Percentiles rank a stretch among this genome's conserved stretches.
Conservation (phyloP, 352 stramenopile genomes). For the Globisporangium viniferum region DNA sequence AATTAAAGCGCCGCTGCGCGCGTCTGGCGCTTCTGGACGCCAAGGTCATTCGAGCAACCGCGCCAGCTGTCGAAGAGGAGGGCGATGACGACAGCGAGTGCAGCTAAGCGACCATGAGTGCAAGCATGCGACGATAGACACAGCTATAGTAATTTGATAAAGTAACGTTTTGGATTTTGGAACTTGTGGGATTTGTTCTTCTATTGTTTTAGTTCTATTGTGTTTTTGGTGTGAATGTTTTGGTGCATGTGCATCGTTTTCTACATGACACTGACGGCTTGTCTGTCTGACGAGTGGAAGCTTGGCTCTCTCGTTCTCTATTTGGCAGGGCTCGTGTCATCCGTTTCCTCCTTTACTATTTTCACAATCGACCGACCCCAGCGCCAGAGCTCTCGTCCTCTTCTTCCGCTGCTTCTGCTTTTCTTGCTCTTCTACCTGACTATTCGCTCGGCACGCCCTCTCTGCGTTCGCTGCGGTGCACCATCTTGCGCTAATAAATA, state of each 20-base stretch:
- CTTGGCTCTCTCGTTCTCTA: background rate
- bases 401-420: background rate
- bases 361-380: constrained; percentile 3
- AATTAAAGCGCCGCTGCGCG: constrained; percentile 67
- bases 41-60: constrained; percentile 53
- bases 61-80: constrained; percentile 7
- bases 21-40: constrained; percentile 72
- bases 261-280: constrained; percentile 1
- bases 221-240: background rate
- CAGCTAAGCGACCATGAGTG: constrained; percentile 12
- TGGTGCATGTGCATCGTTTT: constrained; percentile 4
- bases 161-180: constrained; percentile 12
- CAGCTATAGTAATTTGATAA: constrained; percentile 16
- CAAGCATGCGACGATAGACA: background rate
- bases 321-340: background rate
- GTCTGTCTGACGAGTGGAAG: background rate
- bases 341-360: background rate
- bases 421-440: background rate
- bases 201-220: constrained; percentile 11
- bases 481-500: constrained; percentile 39
- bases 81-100: constrained; percentile 17
- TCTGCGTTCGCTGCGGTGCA: constrained; percentile 1
- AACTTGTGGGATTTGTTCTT: constrained; percentile 1
- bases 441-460: background rate
- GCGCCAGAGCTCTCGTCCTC: background rate